phyloP scores from a whole-genome alignment of 306 rosid genomes.

The Pyrus pyrifolia region DNA sequence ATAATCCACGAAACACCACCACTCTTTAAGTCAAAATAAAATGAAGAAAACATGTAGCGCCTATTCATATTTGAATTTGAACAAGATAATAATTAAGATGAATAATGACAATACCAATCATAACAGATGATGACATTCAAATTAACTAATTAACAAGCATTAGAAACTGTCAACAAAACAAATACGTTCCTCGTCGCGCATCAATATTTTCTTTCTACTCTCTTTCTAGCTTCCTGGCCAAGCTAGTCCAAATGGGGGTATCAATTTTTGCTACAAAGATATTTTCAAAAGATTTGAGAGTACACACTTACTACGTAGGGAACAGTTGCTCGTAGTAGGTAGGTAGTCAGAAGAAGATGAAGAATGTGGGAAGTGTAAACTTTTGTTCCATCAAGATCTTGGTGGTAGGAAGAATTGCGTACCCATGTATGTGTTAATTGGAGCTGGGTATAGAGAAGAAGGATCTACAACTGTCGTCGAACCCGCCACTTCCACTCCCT shows the following conservation, averaged over 20 bases:
- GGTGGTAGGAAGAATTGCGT: conserved; percentile 99
- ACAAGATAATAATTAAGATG: conserved; percentile 2
- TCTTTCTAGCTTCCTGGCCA: not conserved
- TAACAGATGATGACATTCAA: not conserved
- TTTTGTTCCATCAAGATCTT: conserved; percentile 57
- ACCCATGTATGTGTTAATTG: conserved; percentile 74
- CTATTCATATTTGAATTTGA: not conserved
- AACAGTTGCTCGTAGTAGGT: not conserved
- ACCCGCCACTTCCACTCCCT: conserved; percentile 19
- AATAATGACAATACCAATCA: not conserved
- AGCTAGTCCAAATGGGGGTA: conserved; percentile 1
- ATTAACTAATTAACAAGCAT: conserved; percentile 1
- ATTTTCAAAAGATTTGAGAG: not conserved
- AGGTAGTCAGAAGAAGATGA: conserved; percentile 2
- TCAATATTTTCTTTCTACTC: not conserved
- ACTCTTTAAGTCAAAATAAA: not conserved
- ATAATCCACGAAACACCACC: not conserved
- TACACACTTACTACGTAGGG: not conserved
- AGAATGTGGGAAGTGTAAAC: not conserved
- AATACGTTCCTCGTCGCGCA: not conserved
- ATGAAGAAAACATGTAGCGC: not conserved
- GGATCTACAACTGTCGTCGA: conserved; percentile 47
- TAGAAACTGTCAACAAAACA: not conserved
- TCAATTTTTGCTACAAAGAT: not conserved
- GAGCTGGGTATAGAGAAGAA: conserved; percentile 54